Conservation (phyloP, 768 basidiomycete genomes). For the Suillus tomentosus region DNA sequence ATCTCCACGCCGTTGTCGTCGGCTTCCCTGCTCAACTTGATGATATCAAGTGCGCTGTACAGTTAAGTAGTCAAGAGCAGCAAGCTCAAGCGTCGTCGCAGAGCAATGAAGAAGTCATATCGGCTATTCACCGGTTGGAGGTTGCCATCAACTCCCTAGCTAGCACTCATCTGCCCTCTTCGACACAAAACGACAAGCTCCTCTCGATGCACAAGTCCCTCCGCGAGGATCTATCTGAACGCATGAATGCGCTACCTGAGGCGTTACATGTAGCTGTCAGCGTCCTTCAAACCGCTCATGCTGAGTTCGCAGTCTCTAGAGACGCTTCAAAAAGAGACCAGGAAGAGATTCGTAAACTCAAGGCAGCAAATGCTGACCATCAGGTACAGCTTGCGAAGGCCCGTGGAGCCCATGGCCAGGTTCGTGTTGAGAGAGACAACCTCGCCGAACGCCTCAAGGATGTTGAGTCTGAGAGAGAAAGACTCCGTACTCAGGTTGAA, state of each 20-base stretch:
- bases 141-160: slow-evolving; percentile 49
- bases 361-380: slow-evolving; percentile 58
- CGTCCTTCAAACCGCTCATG: slow-evolving; percentile 59
- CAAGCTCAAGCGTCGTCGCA: slow-evolving; percentile 20
- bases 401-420: slow-evolving; percentile 73
- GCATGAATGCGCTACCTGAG: slow-evolving; percentile 61
- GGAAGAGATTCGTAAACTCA: slow-evolving; percentile 66
- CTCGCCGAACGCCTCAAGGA: slow-evolving; percentile 60
- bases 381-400: slow-evolving; percentile 77
- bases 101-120: slow-evolving; percentile 30
- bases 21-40: slow-evolving; percentile 50
- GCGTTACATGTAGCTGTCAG: slow-evolving; percentile 53
- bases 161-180: slow-evolving; percentile 50
- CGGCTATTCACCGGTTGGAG: slow-evolving; percentile 48
- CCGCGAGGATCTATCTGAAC: slow-evolving; percentile 54
- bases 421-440: slow-evolving; percentile 81
- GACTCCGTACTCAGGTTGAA: slow-evolving; percentile 54
- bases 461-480: slow-evolving; percentile 68
- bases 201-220: slow-evolving; percentile 51
- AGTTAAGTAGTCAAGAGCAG: slow-evolving; percentile 25
- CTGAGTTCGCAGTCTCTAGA: slow-evolving; percentile 60
- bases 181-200: slow-evolving; percentile 50
- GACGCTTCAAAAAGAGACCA: slow-evolving; percentile 62
- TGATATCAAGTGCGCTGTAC: slow-evolving; percentile 47
- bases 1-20: slow-evolving; percentile 43